Base-by-base conservation (phyloP, 228 moss, liverwort and hornwort species). In the Sphagnum fallax region DNA sequence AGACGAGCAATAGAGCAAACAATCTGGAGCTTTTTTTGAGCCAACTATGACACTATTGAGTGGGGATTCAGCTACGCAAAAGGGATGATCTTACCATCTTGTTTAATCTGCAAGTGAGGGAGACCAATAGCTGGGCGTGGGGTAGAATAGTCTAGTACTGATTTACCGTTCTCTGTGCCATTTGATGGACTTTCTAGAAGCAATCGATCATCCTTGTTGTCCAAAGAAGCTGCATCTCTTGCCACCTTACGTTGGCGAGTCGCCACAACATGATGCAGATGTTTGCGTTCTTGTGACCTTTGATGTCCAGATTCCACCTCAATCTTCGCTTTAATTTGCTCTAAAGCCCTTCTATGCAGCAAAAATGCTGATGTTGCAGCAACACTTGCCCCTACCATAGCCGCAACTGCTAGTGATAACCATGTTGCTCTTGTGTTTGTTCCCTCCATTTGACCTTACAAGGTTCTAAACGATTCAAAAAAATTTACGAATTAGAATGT, bases 361-460 rank as follows among this genome's bases (percentile, higher is more conserved):
- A 91, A 73, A 69, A 86, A 91, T 6, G 93, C 89, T 49, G 96
- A 88, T 15, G 88, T 80, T 0, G 84, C 85, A 51, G 93, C 88
- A 12, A 88, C 83, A 0, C 78, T 81, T 50, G 96, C 96, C 69
- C 96, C 96, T 50, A 96, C 71, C 80, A 87, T 66, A 58, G 96
- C 91, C 52, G 96, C 96, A 79, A 89, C 51, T 53, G 89, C 88
- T 66, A 96, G 73, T 16, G 84, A 80, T 67, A 96, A 66, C 96
- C 96, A 93, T 16, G 86, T 73, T 69, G 67, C 74, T 67, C 73
- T 76, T 60, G 73, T 47, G 66, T 70, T 68, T 12, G 83, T 72
- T 61, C 60, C 79, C 63, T 82, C 82, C 85, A 85, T 85, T 32
- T 32, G 32, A 32, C 32, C 32, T 0, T 32, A 32, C 32, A 32